Evolutionary conservation across 2,329 filamentous ascomycete genomes (phyloP), one percentile per base, ranked within the genome.

Genomic region (Pseudogymnoascus sp.): DNA sequence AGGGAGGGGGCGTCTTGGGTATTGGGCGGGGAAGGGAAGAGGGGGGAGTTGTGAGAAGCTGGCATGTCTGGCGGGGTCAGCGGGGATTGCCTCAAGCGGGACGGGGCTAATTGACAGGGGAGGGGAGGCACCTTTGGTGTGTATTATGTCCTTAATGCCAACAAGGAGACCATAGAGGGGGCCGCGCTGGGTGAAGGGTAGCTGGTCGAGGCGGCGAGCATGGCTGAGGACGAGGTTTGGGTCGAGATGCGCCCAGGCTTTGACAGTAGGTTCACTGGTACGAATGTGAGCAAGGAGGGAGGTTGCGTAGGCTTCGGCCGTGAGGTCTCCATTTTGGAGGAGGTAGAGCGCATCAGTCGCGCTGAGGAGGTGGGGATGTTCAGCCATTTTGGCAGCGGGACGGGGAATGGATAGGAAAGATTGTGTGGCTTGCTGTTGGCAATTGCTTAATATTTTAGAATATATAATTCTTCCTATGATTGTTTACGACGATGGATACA

Each of bases 131-230:
- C 79, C 79, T 70, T 80, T 81, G 0, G 79, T 86, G 67, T 76
- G 77, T 65, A 86, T 82, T 2, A 86, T 76, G 73, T 87, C 84
- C 68, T 86, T 86, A 9, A 86, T 75, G 0, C 76, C 84, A n/a
- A 87, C 72, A 0, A 81, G 77, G 5, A 86, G 69, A 1, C 83
- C 83, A 67, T 86, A 82, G 0, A 87, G 70, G 0, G 80, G 80
- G 0, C 83, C 82, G 61, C 83, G 74, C 61, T 81, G 65, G 1
- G 75, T 73, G 0, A 65, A 45, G 0, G 82, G 79, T 1, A 85
- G 65, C 25, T 72, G 64, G 66, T 86, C 83, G 0, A 86, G 75
- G 9, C 70, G 70, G 45, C 71, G 74, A 0, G 84, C 83, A 62
- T 81, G 77, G 13, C 73, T 67, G 1, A 85, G 71, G 2, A 85